These are phyloP conservation scores for Westerdykella aurantiaca DNA, from an alignment of 2,329 filamentous ascomycete genomes.

Conservation along the genomic window DNA sequence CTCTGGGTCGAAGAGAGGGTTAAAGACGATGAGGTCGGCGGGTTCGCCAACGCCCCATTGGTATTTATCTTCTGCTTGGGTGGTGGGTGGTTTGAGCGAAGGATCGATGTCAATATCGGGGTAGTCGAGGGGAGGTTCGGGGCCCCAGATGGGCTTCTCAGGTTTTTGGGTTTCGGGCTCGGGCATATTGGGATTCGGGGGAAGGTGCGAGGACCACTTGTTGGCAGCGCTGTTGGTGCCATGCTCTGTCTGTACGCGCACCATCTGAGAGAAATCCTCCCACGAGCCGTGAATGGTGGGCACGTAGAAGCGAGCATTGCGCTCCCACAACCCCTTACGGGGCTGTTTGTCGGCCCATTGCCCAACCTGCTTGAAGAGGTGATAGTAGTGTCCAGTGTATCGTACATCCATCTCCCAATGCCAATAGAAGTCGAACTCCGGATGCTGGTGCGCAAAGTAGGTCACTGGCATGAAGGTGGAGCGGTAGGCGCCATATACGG, in stretches of 20 bases:
- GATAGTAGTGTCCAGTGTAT: conserved; percentile 84
- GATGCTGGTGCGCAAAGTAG: conserved; percentile 81
- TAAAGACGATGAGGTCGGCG: conserved; percentile 71
- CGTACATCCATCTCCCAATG: conserved; percentile 94
- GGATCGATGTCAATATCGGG: conserved; percentile 49
- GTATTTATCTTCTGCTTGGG: conserved; percentile 51
- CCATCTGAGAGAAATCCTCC: conserved; percentile 64
- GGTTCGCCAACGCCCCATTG: conserved; percentile 65
- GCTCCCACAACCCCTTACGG: conserved; percentile 70
- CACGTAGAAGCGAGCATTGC: conserved; percentile 70
- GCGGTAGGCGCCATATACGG: conserved; percentile 62
- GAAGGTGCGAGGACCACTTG: conserved; percentile 39
- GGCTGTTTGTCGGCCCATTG: conserved; percentile 64
- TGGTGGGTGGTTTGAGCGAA: conserved; percentile 50
- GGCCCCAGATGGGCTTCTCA: conserved; percentile 48
- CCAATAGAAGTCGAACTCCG: conserved; percentile 88
- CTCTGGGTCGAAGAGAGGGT: conserved; percentile 68
- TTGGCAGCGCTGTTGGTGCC: conserved; percentile 44
- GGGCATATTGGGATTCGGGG: conserved; percentile 40
- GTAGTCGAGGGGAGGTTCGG: conserved; percentile 39
- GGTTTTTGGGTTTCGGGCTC: conserved; percentile 35
- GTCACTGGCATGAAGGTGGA: conserved; percentile 92
- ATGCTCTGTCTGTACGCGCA: conserved; percentile 56
- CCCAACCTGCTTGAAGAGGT: conserved; percentile 63
- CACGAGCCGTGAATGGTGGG: conserved; percentile 63